Conservation (phyloP, 2,329 filamentous ascomycete species). For the Fusarium aywerte region DNA sequence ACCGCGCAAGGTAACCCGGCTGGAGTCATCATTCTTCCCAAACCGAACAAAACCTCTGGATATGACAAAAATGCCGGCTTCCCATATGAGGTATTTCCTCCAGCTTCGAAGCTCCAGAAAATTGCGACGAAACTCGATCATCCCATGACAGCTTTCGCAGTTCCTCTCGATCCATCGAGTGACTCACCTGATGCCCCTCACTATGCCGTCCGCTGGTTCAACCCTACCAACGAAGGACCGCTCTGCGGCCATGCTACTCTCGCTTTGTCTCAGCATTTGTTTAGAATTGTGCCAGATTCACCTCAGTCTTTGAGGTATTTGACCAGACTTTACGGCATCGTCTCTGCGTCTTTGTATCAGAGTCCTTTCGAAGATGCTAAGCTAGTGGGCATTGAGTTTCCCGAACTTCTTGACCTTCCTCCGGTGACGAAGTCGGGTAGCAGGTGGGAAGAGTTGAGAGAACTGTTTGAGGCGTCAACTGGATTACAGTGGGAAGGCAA, state of each 20-base stretch:
- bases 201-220: slow-evolving; percentile 19
- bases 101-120: neutral
- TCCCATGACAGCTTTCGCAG: neutral
- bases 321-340: slow-evolving; percentile 5
- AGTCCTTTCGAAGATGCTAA: neutral
- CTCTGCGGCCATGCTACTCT: slow-evolving; percentile 14
- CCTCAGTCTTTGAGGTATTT: slow-evolving; percentile 3
- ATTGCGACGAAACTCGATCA: neutral
- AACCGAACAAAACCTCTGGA: rapidly evolving
- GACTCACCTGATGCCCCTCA: neutral
- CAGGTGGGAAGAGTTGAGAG: neutral
- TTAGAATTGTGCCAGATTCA: neutral
- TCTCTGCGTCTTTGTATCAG: neutral
- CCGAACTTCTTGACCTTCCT: neutral
- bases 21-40: neutral
- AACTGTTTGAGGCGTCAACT: neutral
- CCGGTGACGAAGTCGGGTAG: rapidly evolving
- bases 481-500: neutral
- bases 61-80: neutral
- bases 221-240: slow-evolving; percentile 5
- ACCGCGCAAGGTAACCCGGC: slow-evolving; percentile 12
- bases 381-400: slow-evolving; percentile 16
- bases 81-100: neutral
- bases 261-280: neutral
- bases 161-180: neutral